Percentiles rank a stretch among this genome's conserved stretches.
Conservation (phyloP, 106 monocot genomes). For the Hemerocallis citrina region DNA sequence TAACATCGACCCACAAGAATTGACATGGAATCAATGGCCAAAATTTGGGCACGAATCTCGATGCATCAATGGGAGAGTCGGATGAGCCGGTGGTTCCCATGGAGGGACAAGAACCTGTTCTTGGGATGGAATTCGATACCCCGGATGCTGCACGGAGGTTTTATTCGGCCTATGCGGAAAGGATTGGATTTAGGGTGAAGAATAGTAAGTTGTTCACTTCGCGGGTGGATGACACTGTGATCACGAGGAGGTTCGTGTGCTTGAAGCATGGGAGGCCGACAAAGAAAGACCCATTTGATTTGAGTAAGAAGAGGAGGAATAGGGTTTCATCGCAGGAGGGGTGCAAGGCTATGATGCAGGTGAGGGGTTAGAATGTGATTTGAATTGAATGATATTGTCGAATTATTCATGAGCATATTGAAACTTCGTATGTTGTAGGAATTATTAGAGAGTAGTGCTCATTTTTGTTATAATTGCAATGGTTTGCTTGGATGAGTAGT, state of each 20-base stretch:
- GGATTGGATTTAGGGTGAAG: slow-evolving; percentile 58
- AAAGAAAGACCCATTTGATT: slow-evolving; percentile 71
- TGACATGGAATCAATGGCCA: slow-evolving; percentile 2
- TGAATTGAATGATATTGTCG: too few relatives aligned
- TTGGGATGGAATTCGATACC: slow-evolving; percentile 73
- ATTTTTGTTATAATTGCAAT: too few relatives aligned
- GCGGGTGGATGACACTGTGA: slow-evolving; percentile 62
- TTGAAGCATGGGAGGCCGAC: slow-evolving; percentile 65
- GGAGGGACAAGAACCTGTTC: slow-evolving; percentile 23
- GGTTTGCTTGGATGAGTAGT: too few relatives aligned
- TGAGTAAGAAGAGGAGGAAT: slow-evolving; percentile 70
- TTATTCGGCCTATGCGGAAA: slow-evolving; percentile 58
- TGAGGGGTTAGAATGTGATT: background rate
- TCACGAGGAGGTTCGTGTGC: slow-evolving; percentile 86
- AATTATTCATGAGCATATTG: background rate
- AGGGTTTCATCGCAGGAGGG: slow-evolving; percentile 74
- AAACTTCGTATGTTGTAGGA: background rate
- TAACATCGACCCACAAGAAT: too few relatives aligned
- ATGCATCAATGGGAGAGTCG: background rate
- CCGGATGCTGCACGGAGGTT: slow-evolving; percentile 52
- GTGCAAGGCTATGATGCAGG: slow-evolving; percentile 86
- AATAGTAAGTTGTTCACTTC: slow-evolving; percentile 82
- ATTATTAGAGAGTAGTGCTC: too few relatives aligned
- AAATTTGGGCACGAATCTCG: background rate
- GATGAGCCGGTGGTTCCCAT: background rate